Conservation (phyloP, 2,329 filamentous ascomycete species). For the Trichoderma oligosporum region DNA sequence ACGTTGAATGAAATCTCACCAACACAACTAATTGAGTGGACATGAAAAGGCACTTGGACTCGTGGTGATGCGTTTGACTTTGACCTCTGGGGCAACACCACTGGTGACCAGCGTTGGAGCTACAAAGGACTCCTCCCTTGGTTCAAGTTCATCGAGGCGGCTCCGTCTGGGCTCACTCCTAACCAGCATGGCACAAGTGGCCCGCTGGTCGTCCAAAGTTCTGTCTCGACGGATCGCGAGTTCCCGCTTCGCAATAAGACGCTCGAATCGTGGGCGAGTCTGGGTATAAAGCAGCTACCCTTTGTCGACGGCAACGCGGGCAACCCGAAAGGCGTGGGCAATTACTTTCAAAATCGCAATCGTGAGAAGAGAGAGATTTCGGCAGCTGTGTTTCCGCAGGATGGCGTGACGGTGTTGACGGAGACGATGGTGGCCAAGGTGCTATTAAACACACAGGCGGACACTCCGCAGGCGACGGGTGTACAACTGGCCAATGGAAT, state of each 20-base stretch:
- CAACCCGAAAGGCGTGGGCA: constrained; percentile 31
- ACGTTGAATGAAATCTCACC: not conserved
- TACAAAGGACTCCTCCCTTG: constrained; percentile 44
- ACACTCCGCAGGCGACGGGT: constrained; percentile 18
- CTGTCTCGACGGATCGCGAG: constrained; percentile 31
- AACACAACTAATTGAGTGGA: too few species aligned
- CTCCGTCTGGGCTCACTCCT: constrained; percentile 30
- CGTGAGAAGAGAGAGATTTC: constrained; percentile 25
- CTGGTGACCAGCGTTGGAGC: constrained; percentile 40
- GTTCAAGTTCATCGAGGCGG: constrained; percentile 37
- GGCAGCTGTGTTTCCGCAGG: constrained; percentile 24
- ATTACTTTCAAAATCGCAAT: constrained; percentile 27
- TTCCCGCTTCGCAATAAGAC: constrained; percentile 38
- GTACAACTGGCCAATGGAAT: constrained; percentile 28
- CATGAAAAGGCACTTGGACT: constrained; percentile 34
- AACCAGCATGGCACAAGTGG: constrained; percentile 37
- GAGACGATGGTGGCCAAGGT: constrained; percentile 26
- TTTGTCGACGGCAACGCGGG: constrained; percentile 28
- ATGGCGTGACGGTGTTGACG: constrained; percentile 27
- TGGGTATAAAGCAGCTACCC: constrained; percentile 30
- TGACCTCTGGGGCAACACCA: constrained; percentile 38
- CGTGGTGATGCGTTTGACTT: constrained; percentile 43
- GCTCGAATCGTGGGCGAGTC: constrained; percentile 37
- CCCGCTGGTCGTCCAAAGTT: constrained; percentile 32
- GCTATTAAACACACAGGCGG: constrained; percentile 16